phyloP scores from a whole-genome alignment of 2,329 filamentous ascomycete genomes.

The Aureobasidium namibiae region DNA sequence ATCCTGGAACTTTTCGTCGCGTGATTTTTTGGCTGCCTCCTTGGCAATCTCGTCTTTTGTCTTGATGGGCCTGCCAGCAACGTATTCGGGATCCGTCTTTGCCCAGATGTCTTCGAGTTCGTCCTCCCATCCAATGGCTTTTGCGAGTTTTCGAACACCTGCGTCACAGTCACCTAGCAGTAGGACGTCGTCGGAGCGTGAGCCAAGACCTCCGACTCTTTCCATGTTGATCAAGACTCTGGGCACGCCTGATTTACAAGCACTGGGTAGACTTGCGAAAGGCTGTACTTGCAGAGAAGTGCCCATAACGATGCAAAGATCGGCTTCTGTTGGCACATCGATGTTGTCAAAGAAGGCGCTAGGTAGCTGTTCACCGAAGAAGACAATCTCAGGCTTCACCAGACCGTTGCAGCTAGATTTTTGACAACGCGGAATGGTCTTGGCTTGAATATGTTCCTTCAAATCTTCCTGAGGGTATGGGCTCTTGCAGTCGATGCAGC shows the following conservation, averaged over 20 bases:
- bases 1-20: conserved; percentile 49
- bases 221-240: conserved; percentile 84
- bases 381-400: conserved; percentile 91
- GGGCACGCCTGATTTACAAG: conserved; percentile 55
- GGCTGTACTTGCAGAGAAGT: conserved; percentile 83
- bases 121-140: conserved; percentile 73
- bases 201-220: conserved; percentile 69
- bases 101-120: conserved; percentile 76
- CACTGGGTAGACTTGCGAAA: conserved; percentile 70
- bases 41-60: conserved; percentile 15
- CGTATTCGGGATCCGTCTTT: conserved; percentile 47
- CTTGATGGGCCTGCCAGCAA: background rate
- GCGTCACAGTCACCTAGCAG: conserved; percentile 75
- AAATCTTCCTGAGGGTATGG: conserved; percentile 67
- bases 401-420: conserved; percentile 59
- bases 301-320: conserved; percentile 77
- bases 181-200: conserved; percentile 73
- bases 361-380: conserved; percentile 75
- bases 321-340: conserved; percentile 52
- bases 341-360: conserved; percentile 54
- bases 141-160: conserved; percentile 69
- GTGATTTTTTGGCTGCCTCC: conserved; percentile 29
- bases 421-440: conserved; percentile 62
- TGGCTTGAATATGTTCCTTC: conserved; percentile 57
- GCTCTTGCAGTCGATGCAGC: conserved; percentile 79